A percentile compares a stretch with the other conserved stretches of the same genome.
phyloP scores from a whole-genome alignment of 129 eudicot genomes.

The Cynara cardunculus region DNA sequence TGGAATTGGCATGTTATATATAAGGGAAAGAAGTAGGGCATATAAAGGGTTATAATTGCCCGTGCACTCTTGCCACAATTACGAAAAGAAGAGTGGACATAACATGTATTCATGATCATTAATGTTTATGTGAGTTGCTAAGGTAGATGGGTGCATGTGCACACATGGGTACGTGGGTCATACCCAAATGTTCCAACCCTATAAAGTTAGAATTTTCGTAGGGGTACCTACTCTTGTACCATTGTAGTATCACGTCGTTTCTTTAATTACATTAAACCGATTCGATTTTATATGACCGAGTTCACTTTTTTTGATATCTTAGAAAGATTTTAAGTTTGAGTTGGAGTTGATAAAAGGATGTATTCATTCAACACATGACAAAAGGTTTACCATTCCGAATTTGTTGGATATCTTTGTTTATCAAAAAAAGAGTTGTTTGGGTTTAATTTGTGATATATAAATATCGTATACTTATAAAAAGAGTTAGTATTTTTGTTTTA shows the following conservation, averaged over 20 bases:
- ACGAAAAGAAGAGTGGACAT: slow-evolving; percentile 16
- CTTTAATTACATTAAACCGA: no score
- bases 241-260: background rate
- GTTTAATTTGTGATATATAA: no score
- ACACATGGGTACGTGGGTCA: slow-evolving; percentile 32
- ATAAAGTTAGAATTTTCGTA: background rate
- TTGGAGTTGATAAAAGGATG: no score
- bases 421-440: no score
- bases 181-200: background rate
- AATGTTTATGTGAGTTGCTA: slow-evolving; percentile 16
- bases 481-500: no score
- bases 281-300: no score
- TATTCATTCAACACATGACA: no score
- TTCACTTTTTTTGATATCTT: no score
- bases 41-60: slow-evolving; percentile 21
- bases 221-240: background rate
- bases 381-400: no score
- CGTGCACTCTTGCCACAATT: slow-evolving; percentile 24
- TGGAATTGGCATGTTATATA: slow-evolving; percentile 32
- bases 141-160: slow-evolving; percentile 37
- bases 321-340: no score
- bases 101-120: slow-evolving; percentile 17
- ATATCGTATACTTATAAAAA: no score
- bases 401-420: no score
- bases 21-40: slow-evolving; percentile 24